A percentile compares a stretch with the other conserved stretches of the same genome.
These are phyloP conservation scores for Cerioporus squamosus DNA, from an alignment of 1,284 basidiomycete genomes.

Conservation along the genomic window DNA sequence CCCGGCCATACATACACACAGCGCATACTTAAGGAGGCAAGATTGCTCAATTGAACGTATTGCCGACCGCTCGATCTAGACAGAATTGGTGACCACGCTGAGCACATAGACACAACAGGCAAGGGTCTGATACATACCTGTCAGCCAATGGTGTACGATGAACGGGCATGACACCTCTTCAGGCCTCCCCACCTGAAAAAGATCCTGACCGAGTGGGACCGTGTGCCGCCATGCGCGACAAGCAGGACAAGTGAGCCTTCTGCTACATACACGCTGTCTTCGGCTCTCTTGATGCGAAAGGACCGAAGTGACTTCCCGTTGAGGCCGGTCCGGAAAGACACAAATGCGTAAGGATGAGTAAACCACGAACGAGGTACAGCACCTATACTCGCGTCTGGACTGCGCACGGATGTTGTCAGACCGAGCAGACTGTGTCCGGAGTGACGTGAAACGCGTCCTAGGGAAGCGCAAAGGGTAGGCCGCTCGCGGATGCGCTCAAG, in stretches of 20 bases:
- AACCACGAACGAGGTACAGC: not conserved
- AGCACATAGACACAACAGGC: not conserved
- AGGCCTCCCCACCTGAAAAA: too few species aligned
- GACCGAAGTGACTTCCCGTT: not conserved
- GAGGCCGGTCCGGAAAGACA: not conserved
- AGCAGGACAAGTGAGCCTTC: not conserved
- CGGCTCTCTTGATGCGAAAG: not conserved
- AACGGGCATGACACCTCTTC: too few species aligned
- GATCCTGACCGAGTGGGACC: not conserved
- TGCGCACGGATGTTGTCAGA: not conserved
- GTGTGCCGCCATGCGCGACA: not conserved
- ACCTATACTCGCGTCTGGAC: not conserved
- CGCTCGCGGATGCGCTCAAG: too few species aligned
- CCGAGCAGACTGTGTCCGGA: not conserved
- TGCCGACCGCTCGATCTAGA: not conserved
- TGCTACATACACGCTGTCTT: not conserved
- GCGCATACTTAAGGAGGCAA: not conserved
- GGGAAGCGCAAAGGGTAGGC: not conserved
- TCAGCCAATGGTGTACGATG: not conserved
- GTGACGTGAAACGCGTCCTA: not conserved
- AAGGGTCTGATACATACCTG: not conserved
- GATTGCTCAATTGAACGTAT: not conserved
- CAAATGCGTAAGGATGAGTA: not conserved
- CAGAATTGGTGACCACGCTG: not conserved
- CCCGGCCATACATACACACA: not conserved